A percentile compares a stretch with the other conserved stretches of the same genome.
phyloP scores from a whole-genome alignment of 176 grass and related monocot genomes.

The Puccinellia tenuiflora region DNA sequence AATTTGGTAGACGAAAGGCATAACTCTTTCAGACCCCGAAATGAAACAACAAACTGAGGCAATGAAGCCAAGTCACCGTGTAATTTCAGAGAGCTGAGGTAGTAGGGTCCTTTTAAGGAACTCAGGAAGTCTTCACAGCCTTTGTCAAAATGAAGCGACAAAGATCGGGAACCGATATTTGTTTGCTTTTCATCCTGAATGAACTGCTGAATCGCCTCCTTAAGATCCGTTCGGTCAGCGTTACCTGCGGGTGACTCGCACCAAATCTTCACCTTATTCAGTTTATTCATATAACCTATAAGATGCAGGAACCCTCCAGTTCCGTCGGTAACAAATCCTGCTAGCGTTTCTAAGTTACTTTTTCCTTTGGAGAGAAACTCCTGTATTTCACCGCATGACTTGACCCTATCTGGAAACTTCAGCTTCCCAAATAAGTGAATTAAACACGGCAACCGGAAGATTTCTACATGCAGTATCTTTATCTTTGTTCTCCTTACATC shows the following conservation, averaged over 20 bases:
- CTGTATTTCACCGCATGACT: not conserved
- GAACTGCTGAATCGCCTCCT: slow-evolving; percentile 14
- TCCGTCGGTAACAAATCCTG: not conserved
- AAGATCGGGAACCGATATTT: not conserved
- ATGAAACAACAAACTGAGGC: slow-evolving; percentile 6
- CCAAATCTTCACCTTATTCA: slow-evolving; percentile 10
- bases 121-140: not conserved
- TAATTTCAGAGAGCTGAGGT: slow-evolving; percentile 21
- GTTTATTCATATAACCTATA: not conserved
- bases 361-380: slow-evolving; percentile 3
- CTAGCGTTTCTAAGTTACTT: slow-evolving; percentile 14
- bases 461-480: not conserved
- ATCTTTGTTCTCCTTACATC: not conserved
- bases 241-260: not conserved
- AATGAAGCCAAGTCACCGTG: not conserved
- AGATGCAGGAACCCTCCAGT: not conserved
- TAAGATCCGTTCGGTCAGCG: not conserved
- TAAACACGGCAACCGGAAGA: not conserved
- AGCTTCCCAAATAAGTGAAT: slow-evolving; percentile 22
- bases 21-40: slow-evolving; percentile 6
- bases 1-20: slow-evolving; percentile 12
- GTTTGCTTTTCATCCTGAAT: not conserved
- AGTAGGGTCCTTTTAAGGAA: slow-evolving; percentile 11
- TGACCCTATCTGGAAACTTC: not conserved
- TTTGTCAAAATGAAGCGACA: not conserved